A percentile compares a stretch with the other conserved stretches of the same genome.
Evolutionary conservation across 768 basidiomycete genomes (phyloP).

Genomic region (Fibroporia radiculosa): DNA sequence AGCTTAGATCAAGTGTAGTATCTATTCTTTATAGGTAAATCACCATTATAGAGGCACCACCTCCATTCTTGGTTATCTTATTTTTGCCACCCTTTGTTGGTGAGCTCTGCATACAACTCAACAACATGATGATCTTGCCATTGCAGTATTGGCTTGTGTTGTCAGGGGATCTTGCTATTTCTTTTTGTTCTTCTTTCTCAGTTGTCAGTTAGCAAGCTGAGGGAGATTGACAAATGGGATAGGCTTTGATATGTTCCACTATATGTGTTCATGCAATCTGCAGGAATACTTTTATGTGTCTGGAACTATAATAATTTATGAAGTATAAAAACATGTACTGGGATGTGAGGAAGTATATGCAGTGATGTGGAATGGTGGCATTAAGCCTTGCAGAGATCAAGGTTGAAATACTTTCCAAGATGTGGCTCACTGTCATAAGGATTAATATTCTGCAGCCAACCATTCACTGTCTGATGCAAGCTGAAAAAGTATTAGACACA

Average conservation of each 20-base stretch:
- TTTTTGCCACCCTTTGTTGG: conserved; percentile 23
- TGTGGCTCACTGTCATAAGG: conserved; percentile 34
- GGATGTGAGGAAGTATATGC: neutral
- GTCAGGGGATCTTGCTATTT: conserved; percentile 20
- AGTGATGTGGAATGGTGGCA: neutral
- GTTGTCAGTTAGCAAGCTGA: neutral
- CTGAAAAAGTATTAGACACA: conserved; percentile 26
- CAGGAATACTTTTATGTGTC: neutral
- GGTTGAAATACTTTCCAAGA: conserved; percentile 65
- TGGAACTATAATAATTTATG: neutral
- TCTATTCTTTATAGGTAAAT: conserved; percentile 58
- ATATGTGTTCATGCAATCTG: neutral
- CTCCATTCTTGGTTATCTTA: conserved; percentile 27
- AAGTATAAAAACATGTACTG: neutral
- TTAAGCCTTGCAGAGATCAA: conserved; percentile 20
- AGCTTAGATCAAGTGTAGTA: conserved; percentile 77
- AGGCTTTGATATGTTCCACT: neutral
- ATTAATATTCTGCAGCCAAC: conserved; percentile 58
- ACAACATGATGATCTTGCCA: conserved; percentile 23
- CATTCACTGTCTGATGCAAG: conserved; percentile 63
- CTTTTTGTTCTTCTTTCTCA: conserved; percentile 3
- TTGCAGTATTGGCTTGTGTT: conserved; percentile 25
- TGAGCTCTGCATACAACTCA: conserved; percentile 24
- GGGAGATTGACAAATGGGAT: conserved; percentile 1
- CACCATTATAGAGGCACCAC: conserved; percentile 30